phyloP scores from a whole-genome alignment of 148 eudicot species.

The Tetragonia tetragonoides region DNA sequence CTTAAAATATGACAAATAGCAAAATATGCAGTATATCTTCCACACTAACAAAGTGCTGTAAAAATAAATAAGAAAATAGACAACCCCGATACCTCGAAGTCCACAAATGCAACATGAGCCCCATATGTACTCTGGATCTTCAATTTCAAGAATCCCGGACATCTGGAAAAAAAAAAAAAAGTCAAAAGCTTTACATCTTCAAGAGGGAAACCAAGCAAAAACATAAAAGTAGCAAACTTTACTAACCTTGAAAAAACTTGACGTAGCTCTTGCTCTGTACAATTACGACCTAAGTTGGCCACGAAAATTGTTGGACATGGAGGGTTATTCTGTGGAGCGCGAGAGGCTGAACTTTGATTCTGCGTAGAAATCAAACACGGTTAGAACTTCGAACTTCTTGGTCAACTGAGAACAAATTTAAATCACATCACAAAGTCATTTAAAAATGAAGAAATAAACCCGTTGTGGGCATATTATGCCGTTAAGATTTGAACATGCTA shows the following conservation, averaged over 20 bases:
- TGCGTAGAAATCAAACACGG: conserved; percentile 18
- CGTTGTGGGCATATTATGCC: no score
- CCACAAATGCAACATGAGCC: conserved; percentile 93
- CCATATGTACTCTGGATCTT: conserved; percentile 86
- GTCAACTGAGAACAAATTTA: neutral
- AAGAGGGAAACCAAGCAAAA: conserved; percentile 2
- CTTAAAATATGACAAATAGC: no score
- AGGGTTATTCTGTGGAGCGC: conserved; percentile 39
- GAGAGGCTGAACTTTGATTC: conserved; percentile 36
- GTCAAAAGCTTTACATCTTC: conserved; percentile 12
- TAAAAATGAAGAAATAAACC: no score
- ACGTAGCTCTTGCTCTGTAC: conserved; percentile 72
- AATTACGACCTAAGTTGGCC: conserved; percentile 69
- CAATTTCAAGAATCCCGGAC: conserved; percentile 77
- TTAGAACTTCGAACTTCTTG: neutral
- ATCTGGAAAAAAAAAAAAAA: conserved; percentile 39
- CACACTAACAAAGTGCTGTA: neutral
- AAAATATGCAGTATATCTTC: no score
- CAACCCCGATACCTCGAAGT: conserved; percentile 53
- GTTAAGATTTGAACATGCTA: no score
- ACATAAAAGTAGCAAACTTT: neutral
- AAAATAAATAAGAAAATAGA: neutral
- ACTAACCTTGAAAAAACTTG: conserved; percentile 90
- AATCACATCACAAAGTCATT: neutral
- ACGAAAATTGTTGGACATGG: conserved; percentile 92